These are phyloP conservation scores for Penicillium sp. DNA, from an alignment of 2,329 filamentous ascomycete species.

Conservation along the genomic window DNA sequence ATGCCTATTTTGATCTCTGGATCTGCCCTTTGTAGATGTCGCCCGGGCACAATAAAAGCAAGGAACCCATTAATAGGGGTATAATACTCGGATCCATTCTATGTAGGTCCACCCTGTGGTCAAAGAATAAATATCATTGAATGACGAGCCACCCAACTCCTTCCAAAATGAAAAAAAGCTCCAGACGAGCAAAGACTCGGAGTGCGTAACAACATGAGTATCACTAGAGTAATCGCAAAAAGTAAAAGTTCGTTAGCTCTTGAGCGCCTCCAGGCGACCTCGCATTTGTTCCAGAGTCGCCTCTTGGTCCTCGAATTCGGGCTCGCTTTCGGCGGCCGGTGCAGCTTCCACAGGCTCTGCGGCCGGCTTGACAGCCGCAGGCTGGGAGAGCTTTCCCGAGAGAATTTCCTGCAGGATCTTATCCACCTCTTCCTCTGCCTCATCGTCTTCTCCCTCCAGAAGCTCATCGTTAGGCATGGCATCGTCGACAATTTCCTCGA, in stretches of 20 bases:
- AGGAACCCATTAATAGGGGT: background rate
- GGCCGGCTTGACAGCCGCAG: slow-evolving; percentile 55
- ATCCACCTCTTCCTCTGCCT: slow-evolving; percentile 83
- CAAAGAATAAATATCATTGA: slow-evolving; percentile 17
- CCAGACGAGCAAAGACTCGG: background rate
- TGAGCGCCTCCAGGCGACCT: slow-evolving; percentile 81
- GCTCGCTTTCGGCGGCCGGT: slow-evolving; percentile 45
- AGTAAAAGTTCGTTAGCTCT: slow-evolving; percentile 61
- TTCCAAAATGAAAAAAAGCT: slow-evolving; percentile 9
- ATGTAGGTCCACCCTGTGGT: slow-evolving; percentile 26
- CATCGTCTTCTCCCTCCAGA: slow-evolving; percentile 68
- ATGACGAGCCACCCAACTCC: slow-evolving; percentile 13
- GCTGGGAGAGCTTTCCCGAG: slow-evolving; percentile 72
- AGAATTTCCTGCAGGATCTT: slow-evolving; percentile 90
- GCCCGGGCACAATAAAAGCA: background rate
- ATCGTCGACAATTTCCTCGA: slow-evolving; percentile 96
- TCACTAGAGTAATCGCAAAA: slow-evolving; percentile 1
- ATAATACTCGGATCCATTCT: slow-evolving; percentile 12
- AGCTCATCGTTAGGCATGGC: slow-evolving; percentile 71
- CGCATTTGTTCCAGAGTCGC: slow-evolving; percentile 93
- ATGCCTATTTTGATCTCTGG: background rate
- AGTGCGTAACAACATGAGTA: background rate
- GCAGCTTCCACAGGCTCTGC: slow-evolving; percentile 50
- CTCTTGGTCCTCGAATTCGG: slow-evolving; percentile 83
- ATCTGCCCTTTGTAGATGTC: background rate